Percentiles rank a stretch among this genome's conserved stretches.
Evolutionary conservation across 1,284 basidiomycete species (phyloP).

Genomic region (Boletus smithii): DNA sequence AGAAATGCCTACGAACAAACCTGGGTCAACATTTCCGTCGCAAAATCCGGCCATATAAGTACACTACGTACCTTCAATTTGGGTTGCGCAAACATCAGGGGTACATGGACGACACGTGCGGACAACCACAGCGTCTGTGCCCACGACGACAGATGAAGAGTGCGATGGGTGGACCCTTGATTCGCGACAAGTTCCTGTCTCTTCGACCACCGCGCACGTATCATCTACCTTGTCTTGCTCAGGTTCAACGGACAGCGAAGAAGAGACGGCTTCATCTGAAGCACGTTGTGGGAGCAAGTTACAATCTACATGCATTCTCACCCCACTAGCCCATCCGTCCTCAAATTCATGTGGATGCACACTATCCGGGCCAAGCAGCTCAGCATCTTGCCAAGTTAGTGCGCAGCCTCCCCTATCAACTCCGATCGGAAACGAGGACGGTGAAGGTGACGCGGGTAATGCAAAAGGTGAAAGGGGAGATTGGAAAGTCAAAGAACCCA

Average conservation of each 20-base stretch:
- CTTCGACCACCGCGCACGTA: conserved; percentile 4
- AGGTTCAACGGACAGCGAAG: neutral
- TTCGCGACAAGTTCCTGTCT: conserved; percentile 7
- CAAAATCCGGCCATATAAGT: neutral
- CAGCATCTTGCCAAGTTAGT: conserved; percentile 45
- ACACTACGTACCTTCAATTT: conserved; percentile 57
- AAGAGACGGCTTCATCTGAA: conserved; percentile 1
- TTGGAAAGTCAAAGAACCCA: conserved; percentile 15
- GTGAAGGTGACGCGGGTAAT: conserved; percentile 6
- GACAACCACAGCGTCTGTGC: conserved; percentile 41
- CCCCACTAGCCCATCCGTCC: conserved; percentile 37
- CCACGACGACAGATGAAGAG: conserved; percentile 4
- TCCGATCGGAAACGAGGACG: conserved; percentile 9
- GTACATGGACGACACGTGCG: conserved; percentile 58
- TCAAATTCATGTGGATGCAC: conserved; percentile 46
- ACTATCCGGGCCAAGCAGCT: conserved; percentile 48
- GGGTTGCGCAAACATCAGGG: conserved; percentile 59
- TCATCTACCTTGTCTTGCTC: conserved; percentile 5
- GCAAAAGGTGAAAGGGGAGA: conserved; percentile 18
- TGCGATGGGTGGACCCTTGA: neutral
- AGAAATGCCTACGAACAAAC: conserved; percentile 49
- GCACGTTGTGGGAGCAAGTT: conserved; percentile 7
- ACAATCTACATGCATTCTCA: conserved; percentile 14
- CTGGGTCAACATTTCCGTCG: conserved; percentile 10
- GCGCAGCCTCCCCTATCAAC: conserved; percentile 24